A percentile compares a stretch with the other conserved stretches of the same genome.
Conservation (phyloP, 306 rosid genomes). For the Cicer bijugum region DNA sequence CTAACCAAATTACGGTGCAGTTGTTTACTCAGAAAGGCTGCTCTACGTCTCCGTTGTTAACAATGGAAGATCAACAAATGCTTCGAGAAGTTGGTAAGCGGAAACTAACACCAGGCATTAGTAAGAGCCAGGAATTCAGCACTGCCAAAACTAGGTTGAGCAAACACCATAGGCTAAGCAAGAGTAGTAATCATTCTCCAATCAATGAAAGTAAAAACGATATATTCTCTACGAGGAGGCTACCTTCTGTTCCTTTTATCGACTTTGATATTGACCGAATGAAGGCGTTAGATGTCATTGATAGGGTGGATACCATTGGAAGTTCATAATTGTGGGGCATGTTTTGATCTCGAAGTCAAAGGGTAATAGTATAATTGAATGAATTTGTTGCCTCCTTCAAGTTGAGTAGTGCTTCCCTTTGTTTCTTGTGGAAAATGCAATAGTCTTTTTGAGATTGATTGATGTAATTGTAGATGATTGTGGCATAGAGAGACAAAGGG, state of each 20-base stretch:
- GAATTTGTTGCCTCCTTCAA: conserved; percentile 40
- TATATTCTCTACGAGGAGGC: conserved; percentile 65
- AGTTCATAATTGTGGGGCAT: conserved; percentile 47
- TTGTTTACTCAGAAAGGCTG: conserved; percentile 52
- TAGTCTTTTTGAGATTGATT: conserved; percentile 1
- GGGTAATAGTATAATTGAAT: conserved; percentile 10
- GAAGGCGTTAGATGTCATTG: conserved; percentile 84
- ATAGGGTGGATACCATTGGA: conserved; percentile 79
- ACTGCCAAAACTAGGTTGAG: conserved; percentile 70
- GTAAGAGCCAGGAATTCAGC: conserved; percentile 94
- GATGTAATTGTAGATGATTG: conserved; percentile 45
- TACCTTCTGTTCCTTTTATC: conserved; percentile 74
- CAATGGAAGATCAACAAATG: conserved; percentile 92
- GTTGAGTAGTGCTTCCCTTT: conserved; percentile 40
- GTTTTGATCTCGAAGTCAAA: conserved; percentile 32
- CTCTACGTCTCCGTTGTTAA: conserved; percentile 67
- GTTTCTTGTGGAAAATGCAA: conserved; percentile 31
- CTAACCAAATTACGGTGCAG: conserved; percentile 60
- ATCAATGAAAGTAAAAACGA: conserved; percentile 59
- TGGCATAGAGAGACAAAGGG: conserved; percentile 38
- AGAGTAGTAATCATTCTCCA: conserved; percentile 94
- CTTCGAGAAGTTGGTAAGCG: conserved; percentile 80
- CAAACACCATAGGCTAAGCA: conserved; percentile 82
- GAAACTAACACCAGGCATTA: conserved; percentile 87
- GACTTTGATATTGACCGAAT: conserved; percentile 72